Evolutionary conservation across 2,329 filamentous ascomycete genomes (phyloP), one percentile per base, ranked within the genome.

Genomic region (Fusarium goolgardi): DNA sequence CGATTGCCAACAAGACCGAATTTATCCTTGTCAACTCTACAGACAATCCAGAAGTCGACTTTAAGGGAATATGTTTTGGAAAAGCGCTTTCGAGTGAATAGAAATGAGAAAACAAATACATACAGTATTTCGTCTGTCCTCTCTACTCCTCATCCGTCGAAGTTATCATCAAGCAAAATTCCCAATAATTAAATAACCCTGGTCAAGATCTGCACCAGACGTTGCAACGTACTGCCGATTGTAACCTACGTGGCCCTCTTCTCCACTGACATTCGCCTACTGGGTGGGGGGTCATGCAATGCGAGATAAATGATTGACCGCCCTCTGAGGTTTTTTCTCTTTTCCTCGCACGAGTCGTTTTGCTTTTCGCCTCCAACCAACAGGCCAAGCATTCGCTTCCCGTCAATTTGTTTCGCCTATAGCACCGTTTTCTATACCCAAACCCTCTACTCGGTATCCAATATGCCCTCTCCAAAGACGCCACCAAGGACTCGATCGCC

Each of bases 221-320:
- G 43, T 59, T 32, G 37, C 44, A 52, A 59, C 9, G 0, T 5
- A 13, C 44, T 44, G 7, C 16, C 20, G 21, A 13, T 25, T 29
- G 23, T 18, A 40, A 40, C 37, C 57, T 46, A 60, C 25, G 57
- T 32, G 43, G 5, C 25, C 43, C 35, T 44, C 32, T 27, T 58
- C 55, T 18, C 57, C 57, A 59, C 44, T 31, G 29, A 59, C 39
- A 34, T 27, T 59, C 50, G 35, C 15, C 27, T 25, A 34, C 39
- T 18, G 39, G 34, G 57, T 52, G 57, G 57, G 55, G 55, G 29
- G 37, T 32, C 44, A 60, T 34, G 57, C 44, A 52, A 52, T 53
- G 25, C n/a, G 55, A 60, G 55, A 59, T 52, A 39, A 60, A 44
- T 60, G 47, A 60, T 60, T 60, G 55, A 60, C 55, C 57, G 57